These are phyloP conservation scores for Eucalyptus regnans DNA, from an alignment of 345 rosid species.

Conservation along the genomic window DNA sequence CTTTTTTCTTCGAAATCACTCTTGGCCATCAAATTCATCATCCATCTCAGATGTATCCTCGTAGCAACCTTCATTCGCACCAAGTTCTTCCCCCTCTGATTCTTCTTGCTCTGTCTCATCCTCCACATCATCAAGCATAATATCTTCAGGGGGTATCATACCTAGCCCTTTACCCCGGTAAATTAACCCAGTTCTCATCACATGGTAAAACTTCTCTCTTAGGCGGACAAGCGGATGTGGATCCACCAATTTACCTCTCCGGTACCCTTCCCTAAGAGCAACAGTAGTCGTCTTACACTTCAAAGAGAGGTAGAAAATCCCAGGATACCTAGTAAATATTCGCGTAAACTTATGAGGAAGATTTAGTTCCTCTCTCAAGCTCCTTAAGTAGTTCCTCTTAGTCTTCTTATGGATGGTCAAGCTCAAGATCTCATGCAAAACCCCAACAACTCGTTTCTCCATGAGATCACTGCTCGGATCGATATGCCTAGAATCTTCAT, in stretches of 20 bases:
- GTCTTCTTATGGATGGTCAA: conserved; percentile 92
- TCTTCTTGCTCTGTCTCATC: conserved; percentile 24
- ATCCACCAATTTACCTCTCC: conserved; percentile 57
- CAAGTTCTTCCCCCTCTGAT: conserved; percentile 41
- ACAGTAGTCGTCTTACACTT: conserved; percentile 96
- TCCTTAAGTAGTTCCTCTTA: conserved; percentile 89
- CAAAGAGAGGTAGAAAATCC: conserved; percentile 84
- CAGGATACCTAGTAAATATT: conserved; percentile 82
- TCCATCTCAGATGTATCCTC: conserved; percentile 29
- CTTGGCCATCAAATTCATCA: conserved; percentile 31
- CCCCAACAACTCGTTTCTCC: conserved; percentile 96
- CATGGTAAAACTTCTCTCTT: conserved; percentile 69
- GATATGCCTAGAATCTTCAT: conserved; percentile 62
- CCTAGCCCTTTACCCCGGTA: conserved; percentile 58
- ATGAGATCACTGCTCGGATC: conserved; percentile 81
- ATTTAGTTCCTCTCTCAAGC: conserved; percentile 71
- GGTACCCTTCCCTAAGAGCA: conserved; percentile 80
- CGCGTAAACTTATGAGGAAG: conserved; percentile 88
- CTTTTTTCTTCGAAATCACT: not conserved
- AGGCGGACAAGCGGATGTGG: conserved; percentile 74
- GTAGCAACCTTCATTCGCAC: conserved; percentile 23
- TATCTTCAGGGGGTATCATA: conserved; percentile 32
- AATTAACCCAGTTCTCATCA: conserved; percentile 86
- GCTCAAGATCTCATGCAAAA: conserved; percentile 82
- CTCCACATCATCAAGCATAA: conserved; percentile 21